Evolutionary conservation across 148 eudicot genomes (phyloP).

Genomic region (Vaccinium corymbosum): DNA sequence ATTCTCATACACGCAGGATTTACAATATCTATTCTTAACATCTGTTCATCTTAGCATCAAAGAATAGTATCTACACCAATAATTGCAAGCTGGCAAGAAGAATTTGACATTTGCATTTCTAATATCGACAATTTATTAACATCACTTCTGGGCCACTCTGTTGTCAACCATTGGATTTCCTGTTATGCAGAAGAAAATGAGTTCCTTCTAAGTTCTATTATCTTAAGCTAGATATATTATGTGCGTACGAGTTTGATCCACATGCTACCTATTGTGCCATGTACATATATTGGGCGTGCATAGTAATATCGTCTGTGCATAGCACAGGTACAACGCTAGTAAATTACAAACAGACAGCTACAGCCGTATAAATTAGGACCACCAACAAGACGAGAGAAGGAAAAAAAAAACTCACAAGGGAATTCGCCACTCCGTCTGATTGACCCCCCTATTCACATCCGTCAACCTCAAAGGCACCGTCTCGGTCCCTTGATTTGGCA

Average conservation of each 20-base stretch:
- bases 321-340: too few species aligned
- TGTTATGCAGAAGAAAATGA: not conserved
- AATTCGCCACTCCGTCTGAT: conserved; percentile 67
- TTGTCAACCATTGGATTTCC: not conserved
- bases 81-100: not conserved
- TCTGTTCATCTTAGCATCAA: not conserved
- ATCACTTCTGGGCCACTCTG: not conserved
- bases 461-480: conserved; percentile 56
- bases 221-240: too few species aligned
- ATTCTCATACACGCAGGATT: not conserved
- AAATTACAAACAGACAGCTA: not conserved
- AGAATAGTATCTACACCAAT: not conserved
- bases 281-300: too few species aligned
- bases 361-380: not conserved
- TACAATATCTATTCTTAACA: too few species aligned
- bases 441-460: conserved; percentile 63
- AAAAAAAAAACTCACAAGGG: conserved; percentile 54
- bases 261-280: too few species aligned
- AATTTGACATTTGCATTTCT: not conserved
- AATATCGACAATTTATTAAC: not conserved
- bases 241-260: too few species aligned
- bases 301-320: too few species aligned
- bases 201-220: not conserved
- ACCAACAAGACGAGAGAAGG: not conserved
- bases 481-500: conserved; percentile 38